phyloP scores from a whole-genome alignment of 2,329 filamentous ascomycete species.

The Botrytis pseudocinerea region DNA sequence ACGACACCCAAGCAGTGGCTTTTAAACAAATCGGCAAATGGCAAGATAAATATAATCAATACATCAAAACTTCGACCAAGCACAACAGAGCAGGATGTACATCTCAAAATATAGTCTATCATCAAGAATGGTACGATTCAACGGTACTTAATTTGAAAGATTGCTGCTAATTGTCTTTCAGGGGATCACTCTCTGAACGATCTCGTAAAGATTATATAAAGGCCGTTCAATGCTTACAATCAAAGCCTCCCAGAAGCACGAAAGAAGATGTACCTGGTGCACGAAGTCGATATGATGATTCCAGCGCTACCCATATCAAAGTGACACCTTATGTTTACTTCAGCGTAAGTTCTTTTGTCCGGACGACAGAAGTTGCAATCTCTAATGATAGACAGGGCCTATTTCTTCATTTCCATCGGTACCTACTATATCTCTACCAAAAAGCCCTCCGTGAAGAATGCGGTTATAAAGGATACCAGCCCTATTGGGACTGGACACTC shows the following conservation, averaged over 20 bases:
- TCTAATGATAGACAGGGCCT: constrained; percentile 15
- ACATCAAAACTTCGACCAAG: background rate
- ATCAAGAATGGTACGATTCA: constrained; percentile 7
- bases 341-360: constrained; percentile 26
- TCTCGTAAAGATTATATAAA: constrained; percentile 40
- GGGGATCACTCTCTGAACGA: constrained; percentile 11
- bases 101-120: constrained; percentile 1
- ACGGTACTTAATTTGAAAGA: background rate
- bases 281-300: constrained; percentile 42
- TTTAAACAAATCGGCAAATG: constrained; percentile 11
- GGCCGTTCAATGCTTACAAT: constrained; percentile 44
- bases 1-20: background rate
- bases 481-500: constrained; percentile 29
- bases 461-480: constrained; percentile 47
- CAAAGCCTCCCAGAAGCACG: constrained; percentile 40
- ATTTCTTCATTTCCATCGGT: constrained; percentile 42
- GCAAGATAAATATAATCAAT: constrained; percentile 9
- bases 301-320: constrained; percentile 43
- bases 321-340: constrained; percentile 38
- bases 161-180: background rate
- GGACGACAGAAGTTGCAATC: no score
- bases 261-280: constrained; percentile 37
- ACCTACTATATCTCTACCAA: constrained; percentile 47
- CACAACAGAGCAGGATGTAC: background rate
- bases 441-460: constrained; percentile 47